Base-by-base conservation (phyloP, 768 basidiomycete species). In the Lactifluus echinatus region DNA sequence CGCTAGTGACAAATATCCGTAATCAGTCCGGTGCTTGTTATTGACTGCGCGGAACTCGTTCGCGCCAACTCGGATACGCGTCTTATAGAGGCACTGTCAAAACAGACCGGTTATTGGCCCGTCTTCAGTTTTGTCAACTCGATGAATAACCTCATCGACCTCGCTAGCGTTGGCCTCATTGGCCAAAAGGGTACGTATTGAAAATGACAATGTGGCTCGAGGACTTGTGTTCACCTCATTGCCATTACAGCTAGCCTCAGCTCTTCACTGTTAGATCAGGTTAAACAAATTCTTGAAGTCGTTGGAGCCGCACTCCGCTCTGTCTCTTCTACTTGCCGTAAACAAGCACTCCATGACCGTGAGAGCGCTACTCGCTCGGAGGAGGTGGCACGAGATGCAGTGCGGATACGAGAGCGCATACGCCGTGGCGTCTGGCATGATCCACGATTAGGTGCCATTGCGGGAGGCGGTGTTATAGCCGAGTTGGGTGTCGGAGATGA, bases 101-200 rank as follows among this genome's bases (percentile, higher is more conserved):
- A 70, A 6, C 89, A 96, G 65, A 91, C 88, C 0, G 93, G 95
- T 34, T 92, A 91, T 66, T 87, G 84, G 77, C 94, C 93, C 4
- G 78, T 91, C 6, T 94, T 96, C 71, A 85, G 85, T 4, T 87
- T 93, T 72, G 73, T 91, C 48, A 84, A 85, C 64, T 91, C 88
- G 0, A 71, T 91, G 66, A 88, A 80, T 64, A 86, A 81, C 60
- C 71, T 98, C 55, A 81, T 97, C 59, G 95, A 98, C 67, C 77
- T 98, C n/a, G 93, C 91, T 1, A 86, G 85, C 57, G 80, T 93
- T 42, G 94, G 94, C 1, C 66, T 98, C n/a, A 96, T 96, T 63
- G 96, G 96, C 2, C 92, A 96, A 67, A 97, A 97, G 74, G 81
- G 90, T 87, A 53, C 6, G 70, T 48, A 40, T 43, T n/a, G 21